Base-by-base conservation (phyloP, 148 eudicot genomes). In the Cornus kousa region DNA sequence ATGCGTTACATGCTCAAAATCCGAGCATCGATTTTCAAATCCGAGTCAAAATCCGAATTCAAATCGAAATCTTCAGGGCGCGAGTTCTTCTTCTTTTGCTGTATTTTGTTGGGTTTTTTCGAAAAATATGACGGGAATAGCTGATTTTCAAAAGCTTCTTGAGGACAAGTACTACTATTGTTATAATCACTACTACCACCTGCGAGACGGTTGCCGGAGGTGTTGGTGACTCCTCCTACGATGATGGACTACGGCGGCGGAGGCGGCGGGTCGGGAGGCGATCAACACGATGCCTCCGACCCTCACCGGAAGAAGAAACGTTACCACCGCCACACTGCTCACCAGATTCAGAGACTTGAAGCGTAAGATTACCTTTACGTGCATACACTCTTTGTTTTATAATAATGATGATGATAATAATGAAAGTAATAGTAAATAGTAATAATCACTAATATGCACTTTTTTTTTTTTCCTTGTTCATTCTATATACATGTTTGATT, bases 341-440 rank as follows among this genome's bases (percentile, higher is more conserved):
- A 72, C 73, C 90, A 87, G 83, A 87, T 87, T 80, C 90, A 87
- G 80, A 78, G 77, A 39, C 90, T 87, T 67, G 90, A 87, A 85
- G 73, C 80, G 90, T 87, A 78, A 59, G 48, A 43, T 9, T 43
- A 4, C 48, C 48, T 43, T 43, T 43, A 43, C 48, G 5, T 43
- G 48, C 48, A 43, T 9, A 16, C 13, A 5, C 32, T 60, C 60
- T 11, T 22, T 39, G 0, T 43, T 10, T 43, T 43, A 43, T 5
- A 9, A 33, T 53, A 53, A 11, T 53, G 4, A 16, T 13, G 2
- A 53, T 53, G 3, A 53, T 48, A 48, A 48, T 48, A 48, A 1
- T 53, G 14, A 50, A 50, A 50, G 57, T 9, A 9, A 39, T 5
- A 9, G 20, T 50, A 50, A 53, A 53, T 13, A 53, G 14, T 1